Percentiles rank a stretch among this genome's conserved stretches.
phyloP scores from a whole-genome alignment of 371 early-diverging fungal species.

The Apophysomyces trapeziformis region DNA sequence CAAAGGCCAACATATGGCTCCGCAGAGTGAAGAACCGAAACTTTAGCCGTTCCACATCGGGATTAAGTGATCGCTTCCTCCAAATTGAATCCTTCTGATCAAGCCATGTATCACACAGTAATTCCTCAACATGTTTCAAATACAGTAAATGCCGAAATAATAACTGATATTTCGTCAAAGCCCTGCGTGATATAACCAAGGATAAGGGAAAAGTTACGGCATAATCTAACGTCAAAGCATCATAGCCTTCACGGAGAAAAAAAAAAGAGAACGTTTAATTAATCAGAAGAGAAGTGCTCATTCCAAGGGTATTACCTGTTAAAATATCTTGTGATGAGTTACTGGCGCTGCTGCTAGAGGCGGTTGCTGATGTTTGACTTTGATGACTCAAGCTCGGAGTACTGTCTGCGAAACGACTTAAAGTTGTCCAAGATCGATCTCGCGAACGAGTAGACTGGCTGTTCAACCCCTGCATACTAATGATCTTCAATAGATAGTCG shows the following conservation, averaged over 20 bases:
- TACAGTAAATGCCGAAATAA: constrained; percentile 88
- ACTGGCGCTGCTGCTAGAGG: constrained; percentile 23
- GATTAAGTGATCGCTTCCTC: constrained; percentile 28
- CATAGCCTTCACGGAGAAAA: constrained; percentile 58
- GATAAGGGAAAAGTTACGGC: constrained; percentile 87
- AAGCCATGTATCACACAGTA: constrained; percentile 76
- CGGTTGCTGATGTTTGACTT: constrained; percentile 11
- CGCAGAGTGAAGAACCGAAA: constrained; percentile 71
- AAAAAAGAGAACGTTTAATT: too few species aligned
- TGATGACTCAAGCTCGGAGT: not conserved
- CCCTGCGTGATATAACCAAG: constrained; percentile 81
- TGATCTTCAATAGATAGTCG: constrained; percentile 74
- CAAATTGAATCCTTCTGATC: constrained; percentile 54
- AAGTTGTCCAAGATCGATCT: not conserved
- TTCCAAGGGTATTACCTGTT: constrained; percentile 21
- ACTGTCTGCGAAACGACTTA: constrained; percentile 13
- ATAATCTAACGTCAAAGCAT: constrained; percentile 79
- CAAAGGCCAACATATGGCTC: constrained; percentile 80
- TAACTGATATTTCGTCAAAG: constrained; percentile 88
- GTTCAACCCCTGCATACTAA: constrained; percentile 55
- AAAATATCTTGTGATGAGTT: constrained; percentile 24
- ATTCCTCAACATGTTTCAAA: constrained; percentile 85
- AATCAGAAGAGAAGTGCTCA: not conserved
- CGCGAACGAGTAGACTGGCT: constrained; percentile 4
- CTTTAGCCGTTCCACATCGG: constrained; percentile 60